These are phyloP conservation scores for Metschnikowia aberdeeniae DNA, from an alignment of 805 yeast species.

Conservation along the genomic window DNA sequence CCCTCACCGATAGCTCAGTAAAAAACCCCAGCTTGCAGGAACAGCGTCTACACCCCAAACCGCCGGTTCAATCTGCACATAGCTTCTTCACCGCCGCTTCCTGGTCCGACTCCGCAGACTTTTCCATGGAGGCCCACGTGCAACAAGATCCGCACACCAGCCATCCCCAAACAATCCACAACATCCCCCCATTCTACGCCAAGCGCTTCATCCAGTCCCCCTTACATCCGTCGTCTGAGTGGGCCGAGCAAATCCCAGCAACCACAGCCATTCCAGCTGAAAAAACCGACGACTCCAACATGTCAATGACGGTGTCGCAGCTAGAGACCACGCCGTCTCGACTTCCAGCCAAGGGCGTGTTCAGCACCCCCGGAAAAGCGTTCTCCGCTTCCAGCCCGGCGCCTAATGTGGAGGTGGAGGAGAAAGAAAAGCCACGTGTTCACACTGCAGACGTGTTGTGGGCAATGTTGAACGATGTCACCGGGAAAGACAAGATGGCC, in stretches of 20 bases:
- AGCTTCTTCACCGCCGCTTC: background rate
- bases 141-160: no score
- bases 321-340: slow-evolving; percentile 10
- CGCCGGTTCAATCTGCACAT: background rate
- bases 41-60: slow-evolving; percentile 2
- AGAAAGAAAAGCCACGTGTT: background rate
- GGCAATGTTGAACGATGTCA: slow-evolving; percentile 48
- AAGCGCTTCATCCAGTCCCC: slow-evolving; percentile 9
- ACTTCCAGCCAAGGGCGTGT: background rate
- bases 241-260: slow-evolving; percentile 4
- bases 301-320: slow-evolving; percentile 1
- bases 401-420: background rate
- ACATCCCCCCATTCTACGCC: slow-evolving; percentile 5
- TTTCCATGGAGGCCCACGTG: background rate
- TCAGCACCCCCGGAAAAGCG: background rate
- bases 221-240: slow-evolving; percentile 12
- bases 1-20: background rate
- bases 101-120: background rate
- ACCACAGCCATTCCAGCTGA: background rate
- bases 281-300: slow-evolving; percentile 3
- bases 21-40: slow-evolving; percentile 3
- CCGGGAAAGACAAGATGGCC: slow-evolving; percentile 71
- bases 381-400: background rate
- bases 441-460: slow-evolving; percentile 44
- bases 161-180: no score